Percentiles rank a stretch among this genome's conserved stretches.
These are phyloP conservation scores for Yamadazyma pseudoaaseri DNA, from an alignment of 1,139 yeast species.

Conservation along the genomic window DNA sequence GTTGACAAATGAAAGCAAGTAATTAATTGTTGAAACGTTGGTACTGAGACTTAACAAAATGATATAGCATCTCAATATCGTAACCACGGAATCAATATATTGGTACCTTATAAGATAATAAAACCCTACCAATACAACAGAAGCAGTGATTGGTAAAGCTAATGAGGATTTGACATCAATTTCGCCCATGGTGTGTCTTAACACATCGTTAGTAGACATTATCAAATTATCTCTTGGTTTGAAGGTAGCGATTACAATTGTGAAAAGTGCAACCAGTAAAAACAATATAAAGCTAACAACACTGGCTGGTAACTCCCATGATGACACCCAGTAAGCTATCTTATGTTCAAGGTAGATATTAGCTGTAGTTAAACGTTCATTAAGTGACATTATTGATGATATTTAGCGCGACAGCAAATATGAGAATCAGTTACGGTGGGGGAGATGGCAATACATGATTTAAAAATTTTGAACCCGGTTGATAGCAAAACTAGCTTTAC, in stretches of 20 bases:
- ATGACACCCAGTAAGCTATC: background rate
- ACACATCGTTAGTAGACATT: slow-evolving; percentile 7
- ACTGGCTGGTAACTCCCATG: background rate
- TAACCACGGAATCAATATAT: slow-evolving; percentile 1
- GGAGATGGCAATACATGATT: no score
- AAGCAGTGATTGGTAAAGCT: slow-evolving; percentile 5
- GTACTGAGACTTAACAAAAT: slow-evolving; percentile 3
- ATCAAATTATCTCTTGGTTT: slow-evolving; percentile 2
- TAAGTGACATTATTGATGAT: background rate
- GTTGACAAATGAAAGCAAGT: slow-evolving; percentile 1
- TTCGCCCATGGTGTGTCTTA: slow-evolving; percentile 1
- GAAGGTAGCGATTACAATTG: slow-evolving; percentile 5
- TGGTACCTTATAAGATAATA: slow-evolving; percentile 5
- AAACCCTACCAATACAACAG: slow-evolving; percentile 4
- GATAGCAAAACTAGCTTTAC: no score
- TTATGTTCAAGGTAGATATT: background rate
- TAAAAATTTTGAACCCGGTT: no score
- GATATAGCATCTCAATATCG: slow-evolving; percentile 2
- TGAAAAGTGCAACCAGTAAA: slow-evolving; percentile 3
- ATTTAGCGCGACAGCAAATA: background rate
- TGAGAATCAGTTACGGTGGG: no score
- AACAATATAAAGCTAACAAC: slow-evolving; percentile 1
- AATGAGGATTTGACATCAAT: slow-evolving; percentile 3
- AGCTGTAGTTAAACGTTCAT: background rate
- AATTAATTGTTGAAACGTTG: slow-evolving; percentile 3